Conservation (phyloP, 148 eudicot genomes). For the Vaccinium vitisidaea region DNA sequence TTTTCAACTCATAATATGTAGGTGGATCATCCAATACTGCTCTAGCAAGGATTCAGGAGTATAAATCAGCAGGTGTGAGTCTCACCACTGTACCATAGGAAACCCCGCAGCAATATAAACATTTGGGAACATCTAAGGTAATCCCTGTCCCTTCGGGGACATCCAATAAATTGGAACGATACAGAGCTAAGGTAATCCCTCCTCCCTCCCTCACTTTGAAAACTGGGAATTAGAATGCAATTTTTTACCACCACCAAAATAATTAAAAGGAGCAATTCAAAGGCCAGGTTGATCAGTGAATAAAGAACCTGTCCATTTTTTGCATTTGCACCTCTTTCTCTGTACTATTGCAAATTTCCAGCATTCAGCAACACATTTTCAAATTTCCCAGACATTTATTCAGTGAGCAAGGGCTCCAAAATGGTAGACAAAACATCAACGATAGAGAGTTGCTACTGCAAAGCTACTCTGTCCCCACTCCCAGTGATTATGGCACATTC, state of each 20-base stretch:
- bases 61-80: neutral
- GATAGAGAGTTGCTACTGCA: neutral
- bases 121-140: neutral
- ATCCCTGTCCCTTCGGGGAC: neutral
- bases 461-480: neutral
- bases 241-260: neutral
- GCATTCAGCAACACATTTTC: neutral
- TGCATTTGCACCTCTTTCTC: neutral
- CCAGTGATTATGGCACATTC: neutral
- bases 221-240: neutral
- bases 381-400: neutral
- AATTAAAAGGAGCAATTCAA: neutral
- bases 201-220: neutral
- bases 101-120: neutral
- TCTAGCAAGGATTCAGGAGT: neutral
- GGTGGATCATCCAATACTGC: neutral
- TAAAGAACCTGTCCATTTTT: neutral
- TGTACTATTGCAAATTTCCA: neutral
- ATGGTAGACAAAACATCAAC: neutral
- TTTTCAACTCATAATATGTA: neutral
- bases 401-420: slow-evolving; percentile 9
- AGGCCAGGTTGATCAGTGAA: neutral
- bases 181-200: neutral
- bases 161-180: too few relatives aligned
- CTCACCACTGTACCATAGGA: neutral